Conservation (phyloP, 495 filamentous ascomycete genomes). For the Xylaria acuta region DNA sequence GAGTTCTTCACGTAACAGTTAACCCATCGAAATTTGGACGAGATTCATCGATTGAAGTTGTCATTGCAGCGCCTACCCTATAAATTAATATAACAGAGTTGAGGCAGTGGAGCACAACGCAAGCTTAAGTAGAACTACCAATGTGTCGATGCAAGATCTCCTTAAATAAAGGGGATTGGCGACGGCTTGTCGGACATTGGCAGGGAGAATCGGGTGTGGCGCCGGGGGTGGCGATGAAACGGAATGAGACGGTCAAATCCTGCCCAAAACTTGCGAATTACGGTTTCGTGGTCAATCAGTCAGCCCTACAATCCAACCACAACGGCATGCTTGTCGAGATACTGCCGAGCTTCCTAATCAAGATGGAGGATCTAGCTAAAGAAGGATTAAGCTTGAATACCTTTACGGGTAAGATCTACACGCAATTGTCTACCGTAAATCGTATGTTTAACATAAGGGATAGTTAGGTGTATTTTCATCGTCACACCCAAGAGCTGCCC, state of each 20-base stretch:
- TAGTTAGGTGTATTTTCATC: too few species aligned
- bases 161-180: background rate
- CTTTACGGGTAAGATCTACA: too few species aligned
- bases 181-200: background rate
- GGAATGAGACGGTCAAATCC: background rate
- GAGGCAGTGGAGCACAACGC: background rate
- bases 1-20: background rate
- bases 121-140: background rate
- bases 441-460: too few species aligned
- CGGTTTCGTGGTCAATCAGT: background rate
- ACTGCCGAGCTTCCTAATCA: too few species aligned
- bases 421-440: too few species aligned
- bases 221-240: background rate
- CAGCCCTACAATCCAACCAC: too few species aligned
- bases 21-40: background rate
- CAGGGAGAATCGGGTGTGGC: background rate
- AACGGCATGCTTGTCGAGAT: too few species aligned
- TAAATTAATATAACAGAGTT: background rate
- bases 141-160: background rate
- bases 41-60: background rate
- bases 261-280: too few species aligned
- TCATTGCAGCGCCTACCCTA: background rate
- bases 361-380: too few species aligned
- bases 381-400: too few species aligned
- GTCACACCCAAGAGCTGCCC: background rate